Evolutionary conservation across 2,329 filamentous ascomycete genomes (phyloP).

Genomic region (Chalara sp.): DNA sequence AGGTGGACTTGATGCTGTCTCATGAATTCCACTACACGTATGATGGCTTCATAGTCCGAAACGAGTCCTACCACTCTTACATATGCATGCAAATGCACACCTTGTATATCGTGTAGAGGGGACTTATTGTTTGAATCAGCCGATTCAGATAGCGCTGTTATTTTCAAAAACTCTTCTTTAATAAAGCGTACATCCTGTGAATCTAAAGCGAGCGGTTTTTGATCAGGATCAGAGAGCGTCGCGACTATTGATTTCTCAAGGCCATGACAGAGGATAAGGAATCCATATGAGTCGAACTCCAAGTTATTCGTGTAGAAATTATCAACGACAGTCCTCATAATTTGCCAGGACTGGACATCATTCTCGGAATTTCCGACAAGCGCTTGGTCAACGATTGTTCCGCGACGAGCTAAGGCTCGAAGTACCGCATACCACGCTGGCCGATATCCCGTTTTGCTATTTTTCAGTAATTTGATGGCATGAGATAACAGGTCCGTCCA

Average conservation of each 20-base stretch:
- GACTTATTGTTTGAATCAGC: conserved; percentile 8
- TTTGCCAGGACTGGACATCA: conserved; percentile 20
- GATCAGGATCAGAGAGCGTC: conserved; percentile 4
- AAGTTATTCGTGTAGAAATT: conserved; percentile 21
- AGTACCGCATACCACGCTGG: conserved; percentile 38
- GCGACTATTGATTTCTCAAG: conserved; percentile 21
- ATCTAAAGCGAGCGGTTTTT: conserved; percentile 17
- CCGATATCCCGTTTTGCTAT: conserved; percentile 14
- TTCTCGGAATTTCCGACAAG: conserved; percentile 14
- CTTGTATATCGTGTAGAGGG: conserved; percentile 37
- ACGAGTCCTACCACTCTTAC: conserved; percentile 56
- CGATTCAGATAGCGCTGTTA: conserved; percentile 13
- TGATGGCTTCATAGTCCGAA: conserved; percentile 53
- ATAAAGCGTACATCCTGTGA: conserved; percentile 9
- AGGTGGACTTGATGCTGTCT: conserved; percentile 36
- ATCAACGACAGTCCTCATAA: conserved; percentile 12
- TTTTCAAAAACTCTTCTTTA: conserved; percentile 23
- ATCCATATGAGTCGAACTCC: conserved; percentile 23
- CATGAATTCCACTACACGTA: conserved; percentile 53
- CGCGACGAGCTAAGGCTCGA: conserved; percentile 29
- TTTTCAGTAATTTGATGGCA: conserved; percentile 15
- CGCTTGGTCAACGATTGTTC: conserved; percentile 12
- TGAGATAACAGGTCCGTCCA: conserved; percentile 3
- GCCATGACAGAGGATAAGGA: conserved; percentile 19
- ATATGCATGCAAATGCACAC: conserved; percentile 48